Evolutionary conservation across 106 monocot species (phyloP).

Genomic region (Apostasia ramifera): DNA sequence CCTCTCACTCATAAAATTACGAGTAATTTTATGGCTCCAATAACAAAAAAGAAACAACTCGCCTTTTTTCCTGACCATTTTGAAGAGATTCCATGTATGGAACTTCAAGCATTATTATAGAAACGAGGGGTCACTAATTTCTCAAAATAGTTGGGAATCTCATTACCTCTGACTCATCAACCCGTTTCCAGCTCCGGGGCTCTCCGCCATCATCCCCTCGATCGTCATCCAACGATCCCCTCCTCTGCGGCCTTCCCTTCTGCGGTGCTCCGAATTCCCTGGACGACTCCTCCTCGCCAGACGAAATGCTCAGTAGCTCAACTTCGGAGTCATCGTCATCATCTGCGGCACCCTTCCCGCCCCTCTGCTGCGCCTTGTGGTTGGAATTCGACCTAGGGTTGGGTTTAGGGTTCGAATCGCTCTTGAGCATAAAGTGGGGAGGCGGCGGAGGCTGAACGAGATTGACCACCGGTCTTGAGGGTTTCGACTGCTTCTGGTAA

Average conservation of each 20-base stretch:
- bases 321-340: conserved; percentile 97
- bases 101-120: not conserved
- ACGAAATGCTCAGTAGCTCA: conserved; percentile 91
- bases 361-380: conserved; percentile 6
- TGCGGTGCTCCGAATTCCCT: conserved; percentile 22
- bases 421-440: conserved; percentile 21
- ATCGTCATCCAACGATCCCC: conserved; percentile 50
- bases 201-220: conserved; percentile 73
- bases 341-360: conserved; percentile 30
- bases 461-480: conserved; percentile 82
- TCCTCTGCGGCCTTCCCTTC: conserved; percentile 23
- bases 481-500: conserved; percentile 50
- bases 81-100: not conserved
- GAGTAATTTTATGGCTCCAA: not conserved
- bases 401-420: conserved; percentile 26
- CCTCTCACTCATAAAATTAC: not conserved
- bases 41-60: not conserved
- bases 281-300: conserved; percentile 81
- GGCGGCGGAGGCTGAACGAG: conserved; percentile 70
- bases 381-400: conserved; percentile 2
- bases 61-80: not conserved
- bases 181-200: conserved; percentile 82
- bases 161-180: conserved; percentile 87
- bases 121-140: not conserved
- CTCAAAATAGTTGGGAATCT: not conserved